phyloP scores from a whole-genome alignment of 169 alveolate species.

The Eimeria acervulina region DNA sequence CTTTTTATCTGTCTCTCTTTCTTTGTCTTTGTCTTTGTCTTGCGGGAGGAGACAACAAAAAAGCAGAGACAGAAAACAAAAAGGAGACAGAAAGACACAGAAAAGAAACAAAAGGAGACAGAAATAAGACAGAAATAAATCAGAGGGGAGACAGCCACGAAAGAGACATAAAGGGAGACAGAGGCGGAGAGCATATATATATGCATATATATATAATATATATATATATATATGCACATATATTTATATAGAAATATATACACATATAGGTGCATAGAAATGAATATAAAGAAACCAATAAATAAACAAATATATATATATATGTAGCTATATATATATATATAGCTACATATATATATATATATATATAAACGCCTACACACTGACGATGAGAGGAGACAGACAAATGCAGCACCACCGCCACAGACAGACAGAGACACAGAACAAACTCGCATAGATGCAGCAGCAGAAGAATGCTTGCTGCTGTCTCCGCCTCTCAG shows the following conservation, averaged over 20 bases:
- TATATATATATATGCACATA: too few relatives aligned
- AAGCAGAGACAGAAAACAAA: not conserved
- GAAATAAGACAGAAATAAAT: not conserved
- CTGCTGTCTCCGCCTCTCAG: not conserved
- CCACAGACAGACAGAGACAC: not conserved
- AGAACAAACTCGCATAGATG: not conserved
- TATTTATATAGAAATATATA: too few relatives aligned
- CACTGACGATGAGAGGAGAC: too few relatives aligned
- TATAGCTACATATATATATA: too few relatives aligned
- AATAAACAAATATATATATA: too few relatives aligned
- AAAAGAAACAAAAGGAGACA: not conserved
- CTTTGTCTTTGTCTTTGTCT: not conserved
- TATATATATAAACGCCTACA: too few relatives aligned
- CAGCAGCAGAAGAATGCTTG: not conserved
- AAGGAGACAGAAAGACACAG: not conserved
- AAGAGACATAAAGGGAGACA: not conserved
- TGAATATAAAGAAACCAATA: too few relatives aligned
- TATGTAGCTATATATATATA: too few relatives aligned
- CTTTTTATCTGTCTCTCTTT: too few relatives aligned
- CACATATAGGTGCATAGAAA: too few relatives aligned
- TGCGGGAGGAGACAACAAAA: not conserved
- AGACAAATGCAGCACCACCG: not conserved
- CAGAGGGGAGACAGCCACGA: not conserved
- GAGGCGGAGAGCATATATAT: too few relatives aligned
- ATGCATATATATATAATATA: too few relatives aligned